A percentile compares a stretch with the other conserved stretches of the same genome.
Conservation (phyloP, 148 eudicot genomes). For the Gaultheria prostrata region DNA sequence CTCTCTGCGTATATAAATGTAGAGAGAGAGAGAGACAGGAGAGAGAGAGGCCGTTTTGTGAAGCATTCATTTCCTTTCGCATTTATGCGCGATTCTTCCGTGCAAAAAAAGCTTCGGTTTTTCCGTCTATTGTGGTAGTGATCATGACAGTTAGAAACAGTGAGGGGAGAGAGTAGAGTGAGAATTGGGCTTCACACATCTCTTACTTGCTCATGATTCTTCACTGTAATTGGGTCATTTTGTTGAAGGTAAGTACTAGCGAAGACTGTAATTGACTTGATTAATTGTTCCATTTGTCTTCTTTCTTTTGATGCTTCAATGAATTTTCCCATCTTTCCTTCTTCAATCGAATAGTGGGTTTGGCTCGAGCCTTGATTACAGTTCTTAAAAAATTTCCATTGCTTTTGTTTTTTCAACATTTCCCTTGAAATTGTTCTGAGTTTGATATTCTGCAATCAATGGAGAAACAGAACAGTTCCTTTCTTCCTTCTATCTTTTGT, state of each 20-base stretch:
- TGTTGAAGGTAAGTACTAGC: background rate
- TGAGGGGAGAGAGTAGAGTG: background rate
- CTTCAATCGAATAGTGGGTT: background rate
- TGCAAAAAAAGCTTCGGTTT: slow-evolving; percentile 17
- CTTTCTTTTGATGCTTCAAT: background rate
- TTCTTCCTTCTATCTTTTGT: background rate
- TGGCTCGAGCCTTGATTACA: background rate
- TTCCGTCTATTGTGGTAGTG: slow-evolving; percentile 15
- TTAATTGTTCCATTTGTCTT: background rate
- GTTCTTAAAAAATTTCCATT: background rate
- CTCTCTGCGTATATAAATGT: background rate
- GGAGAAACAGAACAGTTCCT: background rate
- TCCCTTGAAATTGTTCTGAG: background rate
- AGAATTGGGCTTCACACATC: background rate
- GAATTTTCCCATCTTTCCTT: background rate
- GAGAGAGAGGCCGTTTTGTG: slow-evolving; percentile 15
- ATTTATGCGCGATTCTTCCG: background rate
- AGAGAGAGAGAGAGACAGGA: slow-evolving; percentile 4
- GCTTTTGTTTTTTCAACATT: background rate
- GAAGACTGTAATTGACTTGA: background rate
- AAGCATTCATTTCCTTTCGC: background rate
- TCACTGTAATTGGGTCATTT: background rate
- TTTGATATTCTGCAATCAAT: background rate
- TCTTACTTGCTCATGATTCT: background rate
- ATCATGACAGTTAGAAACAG: slow-evolving; percentile 8